Evolutionary conservation across 2,329 filamentous ascomycete species (phyloP).

Genomic region (Aspergillus terreus): DNA sequence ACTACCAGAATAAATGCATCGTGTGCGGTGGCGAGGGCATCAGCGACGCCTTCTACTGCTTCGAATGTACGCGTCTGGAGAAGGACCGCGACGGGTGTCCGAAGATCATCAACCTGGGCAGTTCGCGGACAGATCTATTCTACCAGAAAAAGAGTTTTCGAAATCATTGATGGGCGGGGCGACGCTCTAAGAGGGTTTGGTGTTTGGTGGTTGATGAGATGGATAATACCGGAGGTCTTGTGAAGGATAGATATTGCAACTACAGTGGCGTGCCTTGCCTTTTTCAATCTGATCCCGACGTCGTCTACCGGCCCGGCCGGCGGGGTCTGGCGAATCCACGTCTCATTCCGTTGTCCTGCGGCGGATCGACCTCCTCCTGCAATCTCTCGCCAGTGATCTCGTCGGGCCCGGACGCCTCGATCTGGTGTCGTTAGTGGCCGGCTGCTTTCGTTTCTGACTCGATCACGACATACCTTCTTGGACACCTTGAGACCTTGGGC

Average conservation of each 20-base stretch:
- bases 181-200: constrained; percentile 1
- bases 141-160: constrained; percentile 65
- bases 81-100: constrained; percentile 97
- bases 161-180: constrained; percentile 32
- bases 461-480: constrained; percentile 47
- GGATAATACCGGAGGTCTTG: neutral
- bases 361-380: constrained; percentile 51
- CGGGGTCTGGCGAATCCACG: constrained; percentile 61
- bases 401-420: constrained; percentile 58
- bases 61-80: constrained; percentile 93
- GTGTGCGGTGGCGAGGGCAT: constrained; percentile 98
- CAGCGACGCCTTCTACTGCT: constrained; percentile 98
- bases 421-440: constrained; percentile 28
- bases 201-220: neutral
- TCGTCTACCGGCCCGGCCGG: constrained; percentile 53
- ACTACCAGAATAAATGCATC: constrained; percentile 99
- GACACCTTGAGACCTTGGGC: constrained; percentile 54
- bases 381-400: constrained; percentile 55
- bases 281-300: neutral
- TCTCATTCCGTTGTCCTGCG: constrained; percentile 45
- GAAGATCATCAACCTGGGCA: constrained; percentile 98
- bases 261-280: no score
- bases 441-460: neutral
- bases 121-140: constrained; percentile 87
- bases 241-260: no score